A percentile compares a stretch with the other conserved stretches of the same genome.
These are phyloP conservation scores for Entonaema liquescens DNA, from an alignment of 495 filamentous ascomycete genomes.

Conservation along the genomic window DNA sequence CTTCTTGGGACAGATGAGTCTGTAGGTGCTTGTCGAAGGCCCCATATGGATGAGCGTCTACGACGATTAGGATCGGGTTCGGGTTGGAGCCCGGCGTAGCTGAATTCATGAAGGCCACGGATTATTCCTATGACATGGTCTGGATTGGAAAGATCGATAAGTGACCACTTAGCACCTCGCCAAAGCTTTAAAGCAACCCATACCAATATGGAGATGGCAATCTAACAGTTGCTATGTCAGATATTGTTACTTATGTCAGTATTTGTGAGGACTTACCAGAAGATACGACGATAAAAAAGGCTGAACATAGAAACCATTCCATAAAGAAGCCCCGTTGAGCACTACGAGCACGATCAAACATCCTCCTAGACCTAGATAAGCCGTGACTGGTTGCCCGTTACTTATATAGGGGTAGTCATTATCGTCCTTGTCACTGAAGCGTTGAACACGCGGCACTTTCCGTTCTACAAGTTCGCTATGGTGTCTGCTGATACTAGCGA, in stretches of 20 bases:
- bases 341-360: slow-evolving; percentile 53
- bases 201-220: slow-evolving; percentile 45
- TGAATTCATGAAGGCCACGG: slow-evolving; percentile 16
- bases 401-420: slow-evolving; percentile 55
- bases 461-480: slow-evolving; percentile 36
- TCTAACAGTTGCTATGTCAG: slow-evolving; percentile 19
- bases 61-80: background rate
- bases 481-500: slow-evolving; percentile 47
- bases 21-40: background rate
- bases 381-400: slow-evolving; percentile 53
- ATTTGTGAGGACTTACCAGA: slow-evolving; percentile 40
- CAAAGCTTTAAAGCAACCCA: slow-evolving; percentile 47
- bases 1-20: background rate
- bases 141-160: slow-evolving; percentile 46
- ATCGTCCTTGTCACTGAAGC: slow-evolving; percentile 38
- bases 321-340: slow-evolving; percentile 52
- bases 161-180: slow-evolving; percentile 39
- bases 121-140: slow-evolving; percentile 20
- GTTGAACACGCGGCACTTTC: slow-evolving; percentile 45
- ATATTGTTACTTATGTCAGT: background rate
- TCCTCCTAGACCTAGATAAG: slow-evolving; percentile 49
- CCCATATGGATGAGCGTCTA: background rate
- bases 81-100: slow-evolving; percentile 13
- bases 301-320: slow-evolving; percentile 45
- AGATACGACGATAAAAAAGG: slow-evolving; percentile 53